Evolutionary conservation across 352 stramenopile genomes (phyloP).

Genomic region (Phytophthora pisi): DNA sequence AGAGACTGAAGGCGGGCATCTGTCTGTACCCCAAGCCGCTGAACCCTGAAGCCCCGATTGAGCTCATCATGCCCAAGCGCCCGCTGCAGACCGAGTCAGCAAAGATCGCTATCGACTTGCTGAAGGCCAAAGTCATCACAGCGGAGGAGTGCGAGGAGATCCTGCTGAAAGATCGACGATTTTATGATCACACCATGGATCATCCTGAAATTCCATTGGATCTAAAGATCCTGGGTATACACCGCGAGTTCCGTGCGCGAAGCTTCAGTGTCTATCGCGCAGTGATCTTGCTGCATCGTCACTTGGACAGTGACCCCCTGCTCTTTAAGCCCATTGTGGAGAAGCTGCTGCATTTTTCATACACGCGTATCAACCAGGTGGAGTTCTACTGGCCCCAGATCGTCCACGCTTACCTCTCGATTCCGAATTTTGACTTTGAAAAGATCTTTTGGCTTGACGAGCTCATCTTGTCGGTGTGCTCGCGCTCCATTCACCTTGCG

Average conservation of each 20-base stretch:
- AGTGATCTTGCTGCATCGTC: constrained; percentile 84
- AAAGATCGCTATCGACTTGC: constrained; percentile 88
- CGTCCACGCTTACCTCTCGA: constrained; percentile 86
- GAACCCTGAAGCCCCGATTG: constrained; percentile 83
- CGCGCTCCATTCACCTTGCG: constrained; percentile 84
- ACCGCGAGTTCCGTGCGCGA: constrained; percentile 85
- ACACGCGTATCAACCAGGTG: constrained; percentile 90
- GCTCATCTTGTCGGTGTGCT: constrained; percentile 87
- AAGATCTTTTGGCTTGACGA: constrained; percentile 92
- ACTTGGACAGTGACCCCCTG: constrained; percentile 85
- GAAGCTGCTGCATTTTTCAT: constrained; percentile 84
- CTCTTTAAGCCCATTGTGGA: constrained; percentile 90
- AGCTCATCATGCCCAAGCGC: constrained; percentile 89
- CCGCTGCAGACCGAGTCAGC: constrained; percentile 79
- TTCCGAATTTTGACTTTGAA: constrained; percentile 90
- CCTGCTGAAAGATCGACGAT: constrained; percentile 79
- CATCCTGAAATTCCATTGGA: constrained; percentile 87
- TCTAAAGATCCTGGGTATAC: constrained; percentile 83
- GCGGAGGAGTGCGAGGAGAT: constrained; percentile 90
- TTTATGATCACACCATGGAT: constrained; percentile 84
- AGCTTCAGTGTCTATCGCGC: constrained; percentile 85
- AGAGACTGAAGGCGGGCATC: constrained; percentile 85
- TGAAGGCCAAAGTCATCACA: constrained; percentile 84
- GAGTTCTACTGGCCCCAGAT: constrained; percentile 94
- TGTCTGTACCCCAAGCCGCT: constrained; percentile 88